A percentile compares a stretch with the other conserved stretches of the same genome.
Evolutionary conservation across 2,329 filamentous ascomycete species (phyloP).

Genomic region (Penicillium sp.): DNA sequence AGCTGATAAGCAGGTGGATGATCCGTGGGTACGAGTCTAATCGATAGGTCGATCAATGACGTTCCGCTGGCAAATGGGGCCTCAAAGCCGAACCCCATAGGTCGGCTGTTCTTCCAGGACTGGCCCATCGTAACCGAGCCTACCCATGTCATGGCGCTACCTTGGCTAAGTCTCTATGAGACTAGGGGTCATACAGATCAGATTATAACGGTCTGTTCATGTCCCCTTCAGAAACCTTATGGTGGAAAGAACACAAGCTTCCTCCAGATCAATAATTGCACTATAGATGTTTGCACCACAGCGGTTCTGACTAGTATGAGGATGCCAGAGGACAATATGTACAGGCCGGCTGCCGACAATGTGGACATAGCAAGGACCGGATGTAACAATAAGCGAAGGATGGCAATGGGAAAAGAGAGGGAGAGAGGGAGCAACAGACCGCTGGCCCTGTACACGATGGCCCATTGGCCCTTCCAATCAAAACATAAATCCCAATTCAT

Average conservation of each 20-base stretch:
- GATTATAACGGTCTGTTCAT: neutral
- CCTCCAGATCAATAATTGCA: constrained; percentile 10
- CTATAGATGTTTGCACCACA: constrained; percentile 12
- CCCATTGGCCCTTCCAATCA: constrained; percentile 1
- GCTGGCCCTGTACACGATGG: constrained; percentile 20
- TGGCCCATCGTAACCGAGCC: neutral
- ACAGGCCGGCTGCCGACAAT: constrained; percentile 22
- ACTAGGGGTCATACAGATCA: neutral
- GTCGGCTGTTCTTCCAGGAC: neutral
- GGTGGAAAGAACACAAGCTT: neutral
- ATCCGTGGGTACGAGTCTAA: neutral
- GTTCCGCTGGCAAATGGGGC: neutral
- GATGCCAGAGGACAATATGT: constrained; percentile 26
- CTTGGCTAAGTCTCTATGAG: neutral
- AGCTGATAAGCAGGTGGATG: constrained; percentile 4
- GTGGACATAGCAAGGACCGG: constrained; percentile 12
- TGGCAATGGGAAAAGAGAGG: neutral
- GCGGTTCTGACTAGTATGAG: constrained; percentile 5
- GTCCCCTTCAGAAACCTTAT: neutral
- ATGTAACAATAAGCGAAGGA: constrained; percentile 3
- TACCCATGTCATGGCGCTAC: neutral
- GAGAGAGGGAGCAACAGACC: constrained; percentile 14
- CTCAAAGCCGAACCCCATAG: neutral
- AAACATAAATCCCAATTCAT: constrained; percentile 10
- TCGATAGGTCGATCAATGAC: constrained; percentile 4